Percentiles rank a stretch among this genome's conserved stretches.
Conservation (phyloP, 2,329 filamentous ascomycete genomes). For the Calycina marina region DNA sequence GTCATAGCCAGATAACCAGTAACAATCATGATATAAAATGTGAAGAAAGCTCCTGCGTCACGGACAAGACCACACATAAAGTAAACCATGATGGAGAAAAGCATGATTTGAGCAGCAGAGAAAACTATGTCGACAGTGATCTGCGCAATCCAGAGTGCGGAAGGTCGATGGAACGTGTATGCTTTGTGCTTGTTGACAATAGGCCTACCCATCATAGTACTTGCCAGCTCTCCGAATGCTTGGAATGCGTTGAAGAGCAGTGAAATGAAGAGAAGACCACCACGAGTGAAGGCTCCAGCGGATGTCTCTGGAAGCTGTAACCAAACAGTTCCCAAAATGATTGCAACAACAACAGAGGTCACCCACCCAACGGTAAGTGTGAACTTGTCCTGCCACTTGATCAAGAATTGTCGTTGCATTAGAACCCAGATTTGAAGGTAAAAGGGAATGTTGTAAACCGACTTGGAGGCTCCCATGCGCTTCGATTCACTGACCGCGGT, state of each 20-base stretch:
- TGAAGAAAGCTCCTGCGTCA: conserved; percentile 42
- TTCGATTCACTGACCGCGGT: conserved; percentile 65
- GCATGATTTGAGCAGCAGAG: conserved; percentile 39
- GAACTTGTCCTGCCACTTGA: conserved; percentile 78
- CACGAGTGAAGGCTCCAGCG: conserved; percentile 64
- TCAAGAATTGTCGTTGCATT: conserved; percentile 69
- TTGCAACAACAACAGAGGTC: conserved; percentile 56
- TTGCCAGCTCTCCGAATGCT: conserved; percentile 63
- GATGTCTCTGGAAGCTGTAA: conserved; percentile 51
- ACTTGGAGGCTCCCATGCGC: conserved; percentile 55
- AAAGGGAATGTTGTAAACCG: conserved; percentile 74
- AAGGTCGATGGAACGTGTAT: conserved; percentile 38
- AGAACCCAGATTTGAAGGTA: conserved; percentile 70
- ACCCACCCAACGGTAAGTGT: conserved; percentile 61
- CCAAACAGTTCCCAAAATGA: conserved; percentile 70
- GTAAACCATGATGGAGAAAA: conserved; percentile 44
- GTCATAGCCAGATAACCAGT: conserved; percentile 39
- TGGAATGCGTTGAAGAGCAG: conserved; percentile 81
- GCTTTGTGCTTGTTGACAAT: conserved; percentile 76
- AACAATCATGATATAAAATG: conserved; percentile 39
- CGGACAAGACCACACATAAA: conserved; percentile 45
- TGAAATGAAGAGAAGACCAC: conserved; percentile 66
- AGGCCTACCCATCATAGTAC: conserved; percentile 59
- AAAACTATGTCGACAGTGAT: conserved; percentile 39
- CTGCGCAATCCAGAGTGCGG: conserved; percentile 45